These are phyloP conservation scores for Diaporthe batatas DNA, from an alignment of 2,329 filamentous ascomycete species.

Conservation along the genomic window DNA sequence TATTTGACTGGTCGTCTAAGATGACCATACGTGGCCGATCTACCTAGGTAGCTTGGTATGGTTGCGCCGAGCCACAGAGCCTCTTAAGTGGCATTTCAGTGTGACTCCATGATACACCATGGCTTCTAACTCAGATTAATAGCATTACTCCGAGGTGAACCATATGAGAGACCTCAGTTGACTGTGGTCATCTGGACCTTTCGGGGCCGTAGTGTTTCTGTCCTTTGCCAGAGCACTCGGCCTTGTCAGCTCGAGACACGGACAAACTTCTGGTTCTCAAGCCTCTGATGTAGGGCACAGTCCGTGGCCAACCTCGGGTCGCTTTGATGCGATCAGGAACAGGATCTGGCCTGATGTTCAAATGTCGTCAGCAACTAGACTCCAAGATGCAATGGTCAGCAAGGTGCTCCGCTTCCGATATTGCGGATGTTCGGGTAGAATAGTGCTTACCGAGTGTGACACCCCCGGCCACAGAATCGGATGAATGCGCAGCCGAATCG, in stretches of 20 bases:
- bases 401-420: neutral
- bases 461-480: neutral
- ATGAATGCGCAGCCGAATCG: neutral
- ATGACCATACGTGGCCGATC: neutral
- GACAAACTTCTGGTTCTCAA: neutral
- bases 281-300: neutral
- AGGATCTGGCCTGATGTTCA: neutral
- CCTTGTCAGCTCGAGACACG: neutral
- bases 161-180: neutral
- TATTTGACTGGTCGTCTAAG: neutral
- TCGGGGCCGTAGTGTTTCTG: neutral
- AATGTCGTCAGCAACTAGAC: slow-evolving; percentile 5
- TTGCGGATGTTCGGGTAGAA: slow-evolving; percentile 10
- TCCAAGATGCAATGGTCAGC: slow-evolving; percentile 19
- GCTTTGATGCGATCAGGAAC: neutral
- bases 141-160: neutral
- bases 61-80: slow-evolving; percentile 11
- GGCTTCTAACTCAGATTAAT: neutral
- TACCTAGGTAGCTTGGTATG: neutral
- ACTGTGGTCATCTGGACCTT: neutral
- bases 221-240: neutral
- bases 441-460: slow-evolving; percentile 21
- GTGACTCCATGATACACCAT: neutral
- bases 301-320: neutral
- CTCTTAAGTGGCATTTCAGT: neutral